Evolutionary conservation across 257 asterid species (phyloP), one percentile per base, ranked within the genome.

Genomic region (Craterostigma plantagineum): DNA sequence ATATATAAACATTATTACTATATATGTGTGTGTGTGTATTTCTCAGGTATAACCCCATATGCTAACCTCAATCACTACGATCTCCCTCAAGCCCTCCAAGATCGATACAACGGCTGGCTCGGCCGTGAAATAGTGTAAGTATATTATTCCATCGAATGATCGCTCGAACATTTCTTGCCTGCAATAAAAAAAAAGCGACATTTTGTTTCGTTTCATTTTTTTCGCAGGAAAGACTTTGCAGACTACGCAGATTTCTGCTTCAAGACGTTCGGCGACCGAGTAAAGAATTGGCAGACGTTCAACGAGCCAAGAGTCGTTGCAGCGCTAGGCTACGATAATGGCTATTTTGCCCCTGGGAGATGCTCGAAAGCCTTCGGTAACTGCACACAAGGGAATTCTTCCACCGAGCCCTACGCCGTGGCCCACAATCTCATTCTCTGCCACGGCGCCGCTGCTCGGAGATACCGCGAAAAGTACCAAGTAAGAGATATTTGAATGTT

Each of bases 241-340:
- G 95, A 79, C 51, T 90, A 79, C 50, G 95, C 98, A 0, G 98
- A 90, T 1, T 74, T 79, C 53, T 90, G 95, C 50, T 90, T 90
- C 65, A 77, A 90, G 79, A 66, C 71, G 11, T 90, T 76, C 14
- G 98, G 98, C 11, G 92, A 90, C 54, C 61, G 93, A 58, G 98
- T 83, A 34, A 79, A 62, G 79, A 70, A 83, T 43, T 90, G 95
- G 98, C 80, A 76, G 43, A 76, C 95, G 0, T 90, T 90, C 42
- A 90, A 90, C 34, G 98, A 90, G 65, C 98, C 98, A 0, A 44
- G 92, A 56, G 91, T 79, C 7, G 68, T 82, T 12, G 95, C 95
- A n/a, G 76, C 86, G 7, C 71, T 79, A 0, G 98, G 98, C 4
- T 90, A 90, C n/a, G 92, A 79, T 44, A 59, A 14, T 4, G 98